Base-by-base conservation (phyloP, 352 stramenopile genomes). In the Globisporangium radiosum region DNA sequence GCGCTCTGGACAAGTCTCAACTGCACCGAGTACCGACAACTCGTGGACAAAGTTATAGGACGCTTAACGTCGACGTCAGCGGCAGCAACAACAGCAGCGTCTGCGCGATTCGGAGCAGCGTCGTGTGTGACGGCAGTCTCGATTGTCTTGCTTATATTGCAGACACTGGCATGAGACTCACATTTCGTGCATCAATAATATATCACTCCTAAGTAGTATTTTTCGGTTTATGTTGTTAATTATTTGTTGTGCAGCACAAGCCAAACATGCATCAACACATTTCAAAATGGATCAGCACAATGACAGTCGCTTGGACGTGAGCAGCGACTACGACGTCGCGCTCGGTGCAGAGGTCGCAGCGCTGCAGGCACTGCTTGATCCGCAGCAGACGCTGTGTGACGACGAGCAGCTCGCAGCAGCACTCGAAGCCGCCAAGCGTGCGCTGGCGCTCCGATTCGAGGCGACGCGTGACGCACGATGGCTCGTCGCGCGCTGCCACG, bases 21-120 rank as follows among this genome's bases (percentile, higher is more conserved):
- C 55, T 72, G 68, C 49, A 70, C 62, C 56, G 64, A 68, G 14
- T 60, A 52, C 36, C 33, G 13, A 15, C 44, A 39, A 8, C 45
- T 14, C 15, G 47, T 52, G 5, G n/a, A 52, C 10, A 11, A 37
- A 37, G 25, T 40, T 9, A 33, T 51, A 15, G 17, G n/a, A 25
- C 19, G 17, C 11, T 9, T 33, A 43, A 42, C 54, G 45, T 39
- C 54, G 7, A 17, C 54, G 3, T 3, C 25, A 53, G 7, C 39
- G 39, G n/a, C 11, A 11, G 5, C 13, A 9, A 17, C 43, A 17
- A 9, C 43, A 17, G 25, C 25, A 33, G 25, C 25, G 25, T 33
- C 25, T 33, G 25, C 25, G 25, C 25, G 25, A 33, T 33, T 33
- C 25, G 25, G 1, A 33, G 25, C 25, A 33, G 25, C 25, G 25